These are phyloP conservation scores for Fragilariopsis cylindrus DNA, from an alignment of 108 stramenopile genomes.

Conservation along the genomic window DNA sequence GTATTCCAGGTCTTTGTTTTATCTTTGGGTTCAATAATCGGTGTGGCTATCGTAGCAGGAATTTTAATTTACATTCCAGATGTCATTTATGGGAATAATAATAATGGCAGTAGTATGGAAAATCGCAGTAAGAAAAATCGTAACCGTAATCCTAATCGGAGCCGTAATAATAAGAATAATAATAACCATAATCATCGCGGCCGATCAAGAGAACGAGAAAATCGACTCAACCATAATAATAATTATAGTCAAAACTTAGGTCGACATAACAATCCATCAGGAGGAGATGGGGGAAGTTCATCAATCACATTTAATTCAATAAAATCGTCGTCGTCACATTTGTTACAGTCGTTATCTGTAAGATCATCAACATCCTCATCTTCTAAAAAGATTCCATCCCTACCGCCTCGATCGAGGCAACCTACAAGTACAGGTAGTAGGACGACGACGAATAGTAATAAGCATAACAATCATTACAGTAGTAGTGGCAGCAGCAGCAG, in stretches of 20 bases:
- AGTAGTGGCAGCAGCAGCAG: slow-evolving; percentile 1
- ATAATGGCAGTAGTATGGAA: background rate
- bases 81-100: background rate
- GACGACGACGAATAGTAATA: background rate
- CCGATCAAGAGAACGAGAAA: background rate
- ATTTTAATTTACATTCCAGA: slow-evolving; percentile 14
- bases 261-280: no score
- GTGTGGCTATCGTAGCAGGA: background rate
- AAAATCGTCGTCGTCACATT: background rate
- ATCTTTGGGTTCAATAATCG: background rate
- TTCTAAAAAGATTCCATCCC: background rate
- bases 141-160: background rate
- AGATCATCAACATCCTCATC: background rate
- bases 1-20: slow-evolving; percentile 1
- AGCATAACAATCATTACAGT: background rate
- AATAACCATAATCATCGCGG: background rate
- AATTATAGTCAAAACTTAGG: no score
- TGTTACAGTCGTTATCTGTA: background rate
- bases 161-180: background rate
- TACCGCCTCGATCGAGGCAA: background rate
- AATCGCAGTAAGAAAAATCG: background rate
- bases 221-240: background rate
- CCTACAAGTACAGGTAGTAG: no score
- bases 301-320: no score
- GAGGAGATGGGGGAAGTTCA: no score